phyloP scores from a whole-genome alignment of 257 asterid species.

The Solanum lycopersicoides region DNA sequence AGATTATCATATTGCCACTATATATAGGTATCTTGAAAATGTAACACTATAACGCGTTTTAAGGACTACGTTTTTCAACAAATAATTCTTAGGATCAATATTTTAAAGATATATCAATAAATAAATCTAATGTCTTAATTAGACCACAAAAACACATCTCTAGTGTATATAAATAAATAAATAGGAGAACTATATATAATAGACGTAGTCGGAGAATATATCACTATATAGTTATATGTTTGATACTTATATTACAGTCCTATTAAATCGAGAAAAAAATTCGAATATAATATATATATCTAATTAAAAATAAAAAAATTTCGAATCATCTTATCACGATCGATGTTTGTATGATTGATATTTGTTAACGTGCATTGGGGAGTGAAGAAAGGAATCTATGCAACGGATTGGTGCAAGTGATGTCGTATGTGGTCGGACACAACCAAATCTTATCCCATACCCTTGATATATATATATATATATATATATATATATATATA shows the following conservation, averaged over 20 bases:
- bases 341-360: not conserved
- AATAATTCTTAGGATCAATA: slow-evolving; percentile 21
- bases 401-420: slow-evolving; percentile 32
- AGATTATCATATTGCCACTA: not conserved
- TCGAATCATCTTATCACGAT: not conserved
- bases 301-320: not conserved
- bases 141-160: slow-evolving; percentile 4
- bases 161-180: not conserved
- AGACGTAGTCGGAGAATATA: not conserved
- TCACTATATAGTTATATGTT: not conserved
- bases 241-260: not conserved
- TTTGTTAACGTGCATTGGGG: slow-evolving; percentile 13
- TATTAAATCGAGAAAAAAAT: not conserved
- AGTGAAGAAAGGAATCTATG: slow-evolving; percentile 28
- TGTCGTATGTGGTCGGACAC: slow-evolving; percentile 61
- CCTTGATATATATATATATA: not conserved
- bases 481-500: not conserved
- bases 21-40: slow-evolving; percentile 37
- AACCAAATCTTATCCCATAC: not conserved
- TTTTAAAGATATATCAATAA: not conserved
- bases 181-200: not conserved
- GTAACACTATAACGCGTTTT: slow-evolving; percentile 46
- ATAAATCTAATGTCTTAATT: not conserved
- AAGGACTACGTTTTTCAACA: slow-evolving; percentile 35
- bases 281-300: not conserved